phyloP scores from a whole-genome alignment of 1,139 yeast genomes.

The Debaryomycetaceae sp. region DNA sequence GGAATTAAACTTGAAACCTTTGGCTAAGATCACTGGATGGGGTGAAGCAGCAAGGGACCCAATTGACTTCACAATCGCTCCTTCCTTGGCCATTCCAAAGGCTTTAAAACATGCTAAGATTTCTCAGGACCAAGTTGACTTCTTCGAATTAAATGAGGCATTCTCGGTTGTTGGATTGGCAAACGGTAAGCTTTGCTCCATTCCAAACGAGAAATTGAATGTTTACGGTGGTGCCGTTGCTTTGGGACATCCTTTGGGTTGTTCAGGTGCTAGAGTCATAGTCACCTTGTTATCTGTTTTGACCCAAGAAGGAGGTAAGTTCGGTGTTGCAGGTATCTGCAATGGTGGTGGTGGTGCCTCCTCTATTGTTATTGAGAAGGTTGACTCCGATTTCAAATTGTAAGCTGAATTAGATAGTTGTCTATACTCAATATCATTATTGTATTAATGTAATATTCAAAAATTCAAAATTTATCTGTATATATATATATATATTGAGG shows the following conservation, averaged over 20 bases:
- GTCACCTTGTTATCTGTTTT: conserved; percentile 74
- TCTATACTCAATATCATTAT: too few species aligned
- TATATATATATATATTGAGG: too few species aligned
- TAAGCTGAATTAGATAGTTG: too few species aligned
- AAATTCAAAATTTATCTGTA: too few species aligned
- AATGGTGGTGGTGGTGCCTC: conserved; percentile 98
- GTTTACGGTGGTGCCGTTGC: conserved; percentile 97
- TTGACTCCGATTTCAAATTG: conserved; percentile 28
- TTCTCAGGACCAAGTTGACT: conserved; percentile 53
- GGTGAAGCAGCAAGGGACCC: conserved; percentile 95
- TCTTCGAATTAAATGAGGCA: conserved; percentile 89
- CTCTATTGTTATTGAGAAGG: conserved; percentile 16
- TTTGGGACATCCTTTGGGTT: conserved; percentile 89
- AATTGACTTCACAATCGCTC: conserved; percentile 86
- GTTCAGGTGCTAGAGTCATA: conserved; percentile 90
- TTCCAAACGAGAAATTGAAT: conserved; percentile 67
- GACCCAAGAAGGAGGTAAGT: conserved; percentile 71
- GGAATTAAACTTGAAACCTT: conserved; percentile 75
- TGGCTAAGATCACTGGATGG: conserved; percentile 84
- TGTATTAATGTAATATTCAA: too few species aligned
- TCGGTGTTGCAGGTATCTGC: conserved; percentile 89
- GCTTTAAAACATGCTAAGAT: conserved; percentile 81
- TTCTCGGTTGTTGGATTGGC: conserved; percentile 90
- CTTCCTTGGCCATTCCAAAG: conserved; percentile 85
- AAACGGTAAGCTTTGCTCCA: conserved; percentile 64